Evolutionary conservation across 169 alveolate genomes (phyloP).

Genomic region (Amoebophrya sp.): DNA sequence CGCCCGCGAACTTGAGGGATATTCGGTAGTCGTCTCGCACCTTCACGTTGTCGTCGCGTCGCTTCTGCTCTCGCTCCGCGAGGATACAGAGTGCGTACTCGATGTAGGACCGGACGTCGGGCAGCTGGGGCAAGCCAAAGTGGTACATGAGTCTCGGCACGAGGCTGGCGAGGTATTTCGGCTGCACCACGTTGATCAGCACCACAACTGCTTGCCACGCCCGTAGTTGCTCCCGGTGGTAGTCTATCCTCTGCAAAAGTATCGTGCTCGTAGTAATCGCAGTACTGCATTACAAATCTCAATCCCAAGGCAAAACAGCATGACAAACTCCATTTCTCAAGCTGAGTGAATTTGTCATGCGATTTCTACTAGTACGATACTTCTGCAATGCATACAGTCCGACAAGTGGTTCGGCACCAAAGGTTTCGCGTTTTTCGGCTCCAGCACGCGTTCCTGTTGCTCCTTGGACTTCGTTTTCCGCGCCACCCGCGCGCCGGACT

Average conservation of each 20-base stretch:
- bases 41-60: neutral
- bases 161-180: neutral
- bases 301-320: too few relatives aligned
- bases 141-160: neutral
- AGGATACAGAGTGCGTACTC: neutral
- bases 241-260: too few relatives aligned
- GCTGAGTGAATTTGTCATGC: too few relatives aligned
- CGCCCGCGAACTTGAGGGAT: too few relatives aligned
- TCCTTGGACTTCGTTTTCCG: neutral
- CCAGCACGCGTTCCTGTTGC: neutral
- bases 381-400: too few relatives aligned
- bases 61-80: neutral
- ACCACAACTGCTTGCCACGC: slow-evolving; percentile 1
- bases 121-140: slow-evolving; percentile 7
- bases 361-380: too few relatives aligned
- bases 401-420: too few relatives aligned
- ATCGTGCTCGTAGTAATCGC: too few relatives aligned
- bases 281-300: too few relatives aligned
- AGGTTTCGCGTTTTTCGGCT: neutral
- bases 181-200: neutral
- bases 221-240: neutral
- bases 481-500: neutral
- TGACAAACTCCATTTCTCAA: too few relatives aligned
- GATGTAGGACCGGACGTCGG: slow-evolving; percentile 4
- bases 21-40: too few relatives aligned